A percentile compares a stretch with the other conserved stretches of the same genome.
Evolutionary conservation across 1,284 basidiomycete genomes (phyloP).

Genomic region (Hypsizygus ulmarius): DNA sequence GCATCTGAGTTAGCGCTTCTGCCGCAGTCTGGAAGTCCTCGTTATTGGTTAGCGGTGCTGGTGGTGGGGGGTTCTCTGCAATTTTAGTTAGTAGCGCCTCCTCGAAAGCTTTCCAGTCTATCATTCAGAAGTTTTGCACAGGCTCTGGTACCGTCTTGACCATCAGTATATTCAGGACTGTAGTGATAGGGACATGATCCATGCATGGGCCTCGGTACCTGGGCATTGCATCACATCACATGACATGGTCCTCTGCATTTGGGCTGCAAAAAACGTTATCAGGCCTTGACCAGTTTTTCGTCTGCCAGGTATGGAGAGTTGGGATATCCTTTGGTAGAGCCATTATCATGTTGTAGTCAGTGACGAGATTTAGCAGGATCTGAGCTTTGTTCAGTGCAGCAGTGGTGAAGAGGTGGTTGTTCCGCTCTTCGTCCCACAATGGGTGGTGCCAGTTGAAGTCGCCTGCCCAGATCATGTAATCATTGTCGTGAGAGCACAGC

Average conservation of each 20-base stretch:
- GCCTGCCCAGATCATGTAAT: constrained; percentile 32
- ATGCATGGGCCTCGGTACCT: constrained; percentile 17
- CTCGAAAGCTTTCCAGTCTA: constrained; percentile 13
- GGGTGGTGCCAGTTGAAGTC: constrained; percentile 54
- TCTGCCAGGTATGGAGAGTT: constrained; percentile 20
- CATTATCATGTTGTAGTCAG: constrained; percentile 19
- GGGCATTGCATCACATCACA: constrained; percentile 20
- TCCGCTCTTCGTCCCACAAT: constrained; percentile 36
- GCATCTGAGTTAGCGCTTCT: constrained; percentile 10
- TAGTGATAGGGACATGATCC: constrained; percentile 29
- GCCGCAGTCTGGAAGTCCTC: constrained; percentile 2
- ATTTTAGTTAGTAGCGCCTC: constrained; percentile 8
- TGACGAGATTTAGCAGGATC: neutral
- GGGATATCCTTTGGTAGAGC: constrained; percentile 23
- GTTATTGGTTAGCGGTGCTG: neutral
- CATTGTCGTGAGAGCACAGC: neutral
- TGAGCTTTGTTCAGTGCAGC: constrained; percentile 14
- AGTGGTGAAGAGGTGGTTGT: constrained; percentile 36
- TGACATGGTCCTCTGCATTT: constrained; percentile 8
- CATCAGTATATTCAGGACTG: constrained; percentile 13
- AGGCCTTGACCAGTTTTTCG: constrained; percentile 24
- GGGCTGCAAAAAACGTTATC: constrained; percentile 31
- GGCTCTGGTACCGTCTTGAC: neutral
- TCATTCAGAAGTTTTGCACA: constrained; percentile 16
- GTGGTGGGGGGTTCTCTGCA: neutral